Evolutionary conservation across 2,329 filamentous ascomycete species (phyloP).

Genomic region (Orbilia ellipsospora): DNA sequence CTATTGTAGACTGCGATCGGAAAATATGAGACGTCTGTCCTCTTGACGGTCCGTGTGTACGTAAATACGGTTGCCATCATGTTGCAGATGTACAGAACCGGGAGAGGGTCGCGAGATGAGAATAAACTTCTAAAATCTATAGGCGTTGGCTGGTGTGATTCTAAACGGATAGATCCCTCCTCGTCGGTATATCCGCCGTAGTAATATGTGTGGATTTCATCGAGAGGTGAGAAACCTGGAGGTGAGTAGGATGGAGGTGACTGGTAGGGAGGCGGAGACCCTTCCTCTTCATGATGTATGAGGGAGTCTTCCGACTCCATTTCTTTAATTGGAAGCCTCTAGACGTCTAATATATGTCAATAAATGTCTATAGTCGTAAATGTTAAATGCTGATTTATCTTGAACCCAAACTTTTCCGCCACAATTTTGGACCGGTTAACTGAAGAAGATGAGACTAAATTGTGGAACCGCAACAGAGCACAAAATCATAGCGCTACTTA

Average conservation of each 20-base stretch:
- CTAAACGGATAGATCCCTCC: not conserved
- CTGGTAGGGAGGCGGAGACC: not conserved
- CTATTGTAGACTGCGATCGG: constrained; percentile 35
- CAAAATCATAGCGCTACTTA: too few relatives aligned
- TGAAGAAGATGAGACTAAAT: too few relatives aligned
- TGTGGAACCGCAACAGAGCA: too few relatives aligned
- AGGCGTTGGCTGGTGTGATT: not conserved
- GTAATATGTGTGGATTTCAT: constrained; percentile 3
- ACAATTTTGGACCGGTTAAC: too few relatives aligned
- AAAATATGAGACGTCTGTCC: constrained; percentile 21
- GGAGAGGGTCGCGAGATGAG: not conserved
- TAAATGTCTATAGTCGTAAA: too few relatives aligned
- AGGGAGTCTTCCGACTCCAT: not conserved
- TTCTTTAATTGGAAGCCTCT: too few relatives aligned
- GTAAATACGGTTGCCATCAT: not conserved
- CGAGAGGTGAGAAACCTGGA: not conserved
- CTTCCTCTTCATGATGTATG: not conserved
- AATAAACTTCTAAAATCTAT: not conserved
- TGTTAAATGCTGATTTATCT: too few relatives aligned
- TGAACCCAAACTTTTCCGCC: too few relatives aligned
- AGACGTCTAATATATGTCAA: too few relatives aligned
- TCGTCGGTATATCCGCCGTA: not conserved
- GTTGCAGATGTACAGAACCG: constrained; percentile 10
- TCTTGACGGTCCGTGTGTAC: not conserved
- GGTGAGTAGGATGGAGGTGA: not conserved